A percentile compares a stretch with the other conserved stretches of the same genome.
Evolutionary conservation across 1,139 yeast species (phyloP).

Genomic region (Pichia sp.): DNA sequence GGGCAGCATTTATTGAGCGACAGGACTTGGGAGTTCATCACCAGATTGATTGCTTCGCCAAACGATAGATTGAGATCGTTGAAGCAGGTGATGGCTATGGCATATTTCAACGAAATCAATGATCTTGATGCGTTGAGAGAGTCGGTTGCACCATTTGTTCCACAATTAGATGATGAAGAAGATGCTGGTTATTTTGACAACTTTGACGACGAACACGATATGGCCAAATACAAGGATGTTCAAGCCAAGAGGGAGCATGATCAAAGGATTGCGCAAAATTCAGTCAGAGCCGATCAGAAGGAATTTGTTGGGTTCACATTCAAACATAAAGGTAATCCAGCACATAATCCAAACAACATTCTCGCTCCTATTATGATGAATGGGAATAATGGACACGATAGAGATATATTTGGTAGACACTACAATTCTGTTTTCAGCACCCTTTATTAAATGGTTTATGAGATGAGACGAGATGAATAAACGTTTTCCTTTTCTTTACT

Average conservation of each 20-base stretch:
- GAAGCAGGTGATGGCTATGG: conserved; percentile 70
- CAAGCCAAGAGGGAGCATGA: conserved; percentile 30
- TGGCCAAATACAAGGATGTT: conserved; percentile 97
- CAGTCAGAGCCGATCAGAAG: conserved; percentile 43
- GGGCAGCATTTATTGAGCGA: conserved; percentile 92
- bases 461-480: background rate
- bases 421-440: conserved; percentile 27
- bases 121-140: conserved; percentile 67
- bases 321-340: conserved; percentile 73
- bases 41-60: conserved; percentile 73
- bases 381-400: conserved; percentile 12
- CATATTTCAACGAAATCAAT: conserved; percentile 69
- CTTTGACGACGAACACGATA: conserved; percentile 90
- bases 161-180: conserved; percentile 91
- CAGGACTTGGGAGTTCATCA: conserved; percentile 90
- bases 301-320: conserved; percentile 96
- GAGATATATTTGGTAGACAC: conserved; percentile 16
- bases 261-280: conserved; percentile 65
- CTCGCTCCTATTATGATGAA: conserved; percentile 23
- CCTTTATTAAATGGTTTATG: conserved; percentile 17
- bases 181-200: conserved; percentile 99
- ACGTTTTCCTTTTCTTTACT: no score
- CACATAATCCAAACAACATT: conserved; percentile 32
- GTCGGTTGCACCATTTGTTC: conserved; percentile 87
- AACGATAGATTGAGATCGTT: conserved; percentile 65